phyloP scores from a whole-genome alignment of 2,329 filamentous ascomycete species.

The Beauveria sp. region DNA sequence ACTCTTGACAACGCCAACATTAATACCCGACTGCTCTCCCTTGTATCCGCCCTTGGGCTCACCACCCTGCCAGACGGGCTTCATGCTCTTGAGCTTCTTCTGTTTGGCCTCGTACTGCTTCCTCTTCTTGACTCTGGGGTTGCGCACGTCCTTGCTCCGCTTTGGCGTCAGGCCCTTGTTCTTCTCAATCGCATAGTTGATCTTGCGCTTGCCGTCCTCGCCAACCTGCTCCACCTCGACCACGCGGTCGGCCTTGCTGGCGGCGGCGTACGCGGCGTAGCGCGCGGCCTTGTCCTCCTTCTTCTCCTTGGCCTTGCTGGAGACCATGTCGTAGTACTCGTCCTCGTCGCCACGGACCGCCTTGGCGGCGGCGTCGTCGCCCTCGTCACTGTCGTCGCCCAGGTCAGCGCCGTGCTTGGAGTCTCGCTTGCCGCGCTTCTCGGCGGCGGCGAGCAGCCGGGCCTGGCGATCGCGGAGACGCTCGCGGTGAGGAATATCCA shows the following conservation, averaged over 20 bases:
- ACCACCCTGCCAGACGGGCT: slow-evolving; percentile 77
- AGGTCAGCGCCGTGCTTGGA: slow-evolving; percentile 58
- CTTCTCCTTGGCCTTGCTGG: slow-evolving; percentile 61
- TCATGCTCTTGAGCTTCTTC: slow-evolving; percentile 90
- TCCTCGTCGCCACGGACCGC: slow-evolving; percentile 53
- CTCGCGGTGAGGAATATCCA: slow-evolving; percentile 82
- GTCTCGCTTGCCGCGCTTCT: slow-evolving; percentile 66
- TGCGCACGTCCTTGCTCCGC: slow-evolving; percentile 88
- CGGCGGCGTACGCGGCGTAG: slow-evolving; percentile 48
- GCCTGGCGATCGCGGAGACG: slow-evolving; percentile 78
- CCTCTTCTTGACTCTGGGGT: slow-evolving; percentile 96
- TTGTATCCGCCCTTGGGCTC: slow-evolving; percentile 79
- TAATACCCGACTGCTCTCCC: slow-evolving; percentile 92
- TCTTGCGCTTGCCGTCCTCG: slow-evolving; percentile 81
- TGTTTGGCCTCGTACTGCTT: slow-evolving; percentile 94
- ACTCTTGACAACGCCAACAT: slow-evolving; percentile 87
- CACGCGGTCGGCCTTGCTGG: slow-evolving; percentile 56
- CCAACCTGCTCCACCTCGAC: slow-evolving; percentile 63
- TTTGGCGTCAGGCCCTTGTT: slow-evolving; percentile 91
- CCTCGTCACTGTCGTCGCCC: slow-evolving; percentile 60
- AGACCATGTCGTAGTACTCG: slow-evolving; percentile 87
- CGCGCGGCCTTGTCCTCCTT: slow-evolving; percentile 61
- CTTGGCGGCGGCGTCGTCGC: slow-evolving; percentile 48
- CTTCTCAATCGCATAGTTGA: slow-evolving; percentile 91
- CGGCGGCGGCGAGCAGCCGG: slow-evolving; percentile 81